phyloP scores from a whole-genome alignment of 1,139 yeast genomes.

The Geotrichum histeridarum region DNA sequence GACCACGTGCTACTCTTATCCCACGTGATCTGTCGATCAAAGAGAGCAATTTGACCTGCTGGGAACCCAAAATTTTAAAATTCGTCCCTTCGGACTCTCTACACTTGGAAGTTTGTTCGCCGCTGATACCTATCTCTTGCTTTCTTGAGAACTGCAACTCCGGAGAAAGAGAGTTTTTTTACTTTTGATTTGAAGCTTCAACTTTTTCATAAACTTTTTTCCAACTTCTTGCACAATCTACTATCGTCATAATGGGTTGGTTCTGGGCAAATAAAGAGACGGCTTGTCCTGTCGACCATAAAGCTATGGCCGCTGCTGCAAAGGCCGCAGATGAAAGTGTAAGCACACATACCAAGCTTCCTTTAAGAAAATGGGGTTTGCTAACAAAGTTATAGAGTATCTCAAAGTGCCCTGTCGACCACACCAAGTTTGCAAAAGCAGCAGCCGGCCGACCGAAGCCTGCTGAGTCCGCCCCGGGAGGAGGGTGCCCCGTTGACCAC shows the following conservation, averaged over 20 bases:
- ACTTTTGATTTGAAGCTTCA: background rate
- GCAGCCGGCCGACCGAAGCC: conserved; percentile 1
- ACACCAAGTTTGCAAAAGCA: conserved; percentile 28
- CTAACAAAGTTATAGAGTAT: conserved; percentile 1
- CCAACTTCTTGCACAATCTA: no score
- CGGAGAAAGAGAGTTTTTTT: no score
- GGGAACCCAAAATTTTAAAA: no score
- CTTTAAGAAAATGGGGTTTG: background rate
- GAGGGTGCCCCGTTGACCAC: conserved; percentile 38
- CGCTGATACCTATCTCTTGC: no score
- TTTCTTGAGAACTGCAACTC: no score
- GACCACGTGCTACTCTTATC: no score
- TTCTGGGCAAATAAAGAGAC: conserved; percentile 16
- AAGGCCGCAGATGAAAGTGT: background rate
- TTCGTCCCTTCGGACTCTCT: no score
- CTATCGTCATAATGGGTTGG: conserved; percentile 15
- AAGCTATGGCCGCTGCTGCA: background rate
- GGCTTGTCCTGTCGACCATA: conserved; percentile 10
- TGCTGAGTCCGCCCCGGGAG: conserved; percentile 11
- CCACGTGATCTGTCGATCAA: no score
- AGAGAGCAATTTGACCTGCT: no score
- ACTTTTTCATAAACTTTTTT: background rate
- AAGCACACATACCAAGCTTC: background rate
- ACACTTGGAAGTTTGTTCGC: no score
- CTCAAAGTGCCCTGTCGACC: conserved; percentile 46